A percentile compares a stretch with the other conserved stretches of the same genome.
phyloP scores from a whole-genome alignment of 257 asterid genomes.

The Solanum ahanhuiri region DNA sequence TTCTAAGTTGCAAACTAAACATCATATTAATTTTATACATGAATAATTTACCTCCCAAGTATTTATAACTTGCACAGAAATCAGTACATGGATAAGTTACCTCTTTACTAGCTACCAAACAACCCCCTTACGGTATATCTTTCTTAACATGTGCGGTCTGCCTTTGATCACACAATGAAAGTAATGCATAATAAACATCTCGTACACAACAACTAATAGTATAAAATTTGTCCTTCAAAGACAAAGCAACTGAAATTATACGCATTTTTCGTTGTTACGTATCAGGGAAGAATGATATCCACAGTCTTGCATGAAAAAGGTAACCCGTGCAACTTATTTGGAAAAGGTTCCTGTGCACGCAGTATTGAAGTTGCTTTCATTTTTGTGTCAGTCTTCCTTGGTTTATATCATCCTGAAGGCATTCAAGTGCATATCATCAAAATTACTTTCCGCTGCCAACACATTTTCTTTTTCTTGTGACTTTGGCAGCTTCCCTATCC shows the following conservation, averaged over 20 bases:
- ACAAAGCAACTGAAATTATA: background rate
- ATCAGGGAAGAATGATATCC: background rate
- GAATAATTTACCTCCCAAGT: background rate
- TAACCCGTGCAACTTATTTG: background rate
- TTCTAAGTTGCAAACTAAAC: background rate
- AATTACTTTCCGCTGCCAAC: background rate
- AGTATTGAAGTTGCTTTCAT: background rate
- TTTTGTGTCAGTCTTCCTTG: background rate
- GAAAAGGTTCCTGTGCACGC: background rate
- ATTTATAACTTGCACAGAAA: background rate
- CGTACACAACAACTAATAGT: background rate
- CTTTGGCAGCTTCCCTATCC: background rate
- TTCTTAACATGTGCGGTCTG: background rate
- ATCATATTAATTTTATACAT: background rate
- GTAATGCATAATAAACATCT: background rate
- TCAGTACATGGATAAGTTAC: background rate
- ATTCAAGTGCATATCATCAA: background rate
- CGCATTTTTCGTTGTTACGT: background rate
- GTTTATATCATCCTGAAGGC: background rate
- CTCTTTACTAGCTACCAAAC: background rate
- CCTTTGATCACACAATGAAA: background rate
- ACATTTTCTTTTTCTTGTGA: background rate
- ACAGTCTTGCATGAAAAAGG: background rate
- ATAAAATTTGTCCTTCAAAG: background rate
- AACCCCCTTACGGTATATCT: background rate